Conservation (phyloP, 2,329 filamentous ascomycete species). For the Microdochium paspali region DNA sequence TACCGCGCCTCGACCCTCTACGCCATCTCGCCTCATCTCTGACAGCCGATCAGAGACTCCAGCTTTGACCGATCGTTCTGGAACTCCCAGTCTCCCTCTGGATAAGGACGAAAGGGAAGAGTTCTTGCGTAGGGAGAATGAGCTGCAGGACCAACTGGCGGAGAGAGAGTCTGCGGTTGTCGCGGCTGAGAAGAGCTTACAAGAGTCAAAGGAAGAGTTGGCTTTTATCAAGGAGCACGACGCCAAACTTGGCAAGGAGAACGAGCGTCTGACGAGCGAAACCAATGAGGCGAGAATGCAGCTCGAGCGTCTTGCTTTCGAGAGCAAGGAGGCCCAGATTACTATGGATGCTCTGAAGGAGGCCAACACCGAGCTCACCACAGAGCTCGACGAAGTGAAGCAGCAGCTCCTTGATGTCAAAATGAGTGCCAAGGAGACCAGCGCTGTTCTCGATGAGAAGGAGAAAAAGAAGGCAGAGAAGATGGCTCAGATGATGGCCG, state of each 20-base stretch:
- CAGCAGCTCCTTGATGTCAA: constrained; percentile 92
- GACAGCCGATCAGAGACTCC: constrained; percentile 57
- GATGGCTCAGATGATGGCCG: constrained; percentile 99
- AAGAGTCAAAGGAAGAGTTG: constrained; percentile 80
- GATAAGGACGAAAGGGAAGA: constrained; percentile 98
- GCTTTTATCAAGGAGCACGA: constrained; percentile 78
- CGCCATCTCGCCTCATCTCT: constrained; percentile 36
- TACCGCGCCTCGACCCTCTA: constrained; percentile 39
- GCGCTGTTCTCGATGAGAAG: constrained; percentile 86
- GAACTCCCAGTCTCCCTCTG: constrained; percentile 76
- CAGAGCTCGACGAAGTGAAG: constrained; percentile 89
- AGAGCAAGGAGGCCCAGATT: constrained; percentile 93
- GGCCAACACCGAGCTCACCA: constrained; percentile 84
- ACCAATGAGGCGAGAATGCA: constrained; percentile 95
- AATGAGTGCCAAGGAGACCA: constrained; percentile 93
- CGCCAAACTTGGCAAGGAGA: constrained; percentile 74
- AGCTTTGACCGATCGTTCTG: constrained; percentile 66
- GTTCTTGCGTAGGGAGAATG: constrained; percentile 89
- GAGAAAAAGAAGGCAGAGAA: constrained; percentile 98
- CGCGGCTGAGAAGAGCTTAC: constrained; percentile 68
- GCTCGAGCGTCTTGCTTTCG: constrained; percentile 87
- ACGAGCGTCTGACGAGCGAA: constrained; percentile 76
- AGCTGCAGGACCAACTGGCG: constrained; percentile 90
- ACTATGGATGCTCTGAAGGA: constrained; percentile 98
- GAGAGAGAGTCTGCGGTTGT: constrained; percentile 82